These are phyloP conservation scores for Corynespora cassiicola DNA, from an alignment of 2,329 filamentous ascomycete species.

Conservation along the genomic window DNA sequence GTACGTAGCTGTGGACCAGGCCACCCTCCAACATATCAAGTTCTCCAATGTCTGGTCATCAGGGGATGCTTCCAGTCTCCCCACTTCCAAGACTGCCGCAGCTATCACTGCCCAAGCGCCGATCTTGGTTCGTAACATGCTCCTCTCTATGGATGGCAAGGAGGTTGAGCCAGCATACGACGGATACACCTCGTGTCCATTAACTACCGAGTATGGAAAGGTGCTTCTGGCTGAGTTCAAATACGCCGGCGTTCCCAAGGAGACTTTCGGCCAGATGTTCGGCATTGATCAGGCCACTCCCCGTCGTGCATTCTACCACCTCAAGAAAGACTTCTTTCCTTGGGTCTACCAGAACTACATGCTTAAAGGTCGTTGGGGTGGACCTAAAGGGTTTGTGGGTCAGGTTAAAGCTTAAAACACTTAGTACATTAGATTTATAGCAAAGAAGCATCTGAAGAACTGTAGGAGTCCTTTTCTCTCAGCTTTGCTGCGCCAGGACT, in stretches of 20 bases:
- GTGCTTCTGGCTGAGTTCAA: conserved; percentile 71
- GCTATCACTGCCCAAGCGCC: conserved; percentile 47
- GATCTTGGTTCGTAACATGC: conserved; percentile 43
- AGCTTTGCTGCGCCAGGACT: too few relatives aligned
- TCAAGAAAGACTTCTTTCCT: conserved; percentile 73
- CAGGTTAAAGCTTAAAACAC: conserved; percentile 12
- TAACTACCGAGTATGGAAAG: conserved; percentile 61
- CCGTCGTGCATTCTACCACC: conserved; percentile 64
- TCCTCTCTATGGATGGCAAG: conserved; percentile 34
- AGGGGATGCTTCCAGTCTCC: conserved; percentile 45
- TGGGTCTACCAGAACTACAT: conserved; percentile 69
- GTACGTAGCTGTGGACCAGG: conserved; percentile 45
- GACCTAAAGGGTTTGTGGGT: conserved; percentile 63
- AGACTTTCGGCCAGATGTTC: conserved; percentile 63
- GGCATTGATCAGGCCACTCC: conserved; percentile 65
- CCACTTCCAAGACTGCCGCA: conserved; percentile 48
- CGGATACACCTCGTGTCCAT: conserved; percentile 49
- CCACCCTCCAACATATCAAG: conserved; percentile 45
- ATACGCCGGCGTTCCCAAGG: conserved; percentile 68
- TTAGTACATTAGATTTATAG: too few relatives aligned
- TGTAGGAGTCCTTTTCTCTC: too few relatives aligned
- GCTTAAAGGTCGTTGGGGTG: conserved; percentile 69
- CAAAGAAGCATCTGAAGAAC: too few relatives aligned
- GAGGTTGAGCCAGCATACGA: conserved; percentile 36
- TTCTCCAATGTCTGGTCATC: conserved; percentile 47